phyloP scores from a whole-genome alignment of 2,329 filamentous ascomycete genomes.

The Calonectria hongkongensis region DNA sequence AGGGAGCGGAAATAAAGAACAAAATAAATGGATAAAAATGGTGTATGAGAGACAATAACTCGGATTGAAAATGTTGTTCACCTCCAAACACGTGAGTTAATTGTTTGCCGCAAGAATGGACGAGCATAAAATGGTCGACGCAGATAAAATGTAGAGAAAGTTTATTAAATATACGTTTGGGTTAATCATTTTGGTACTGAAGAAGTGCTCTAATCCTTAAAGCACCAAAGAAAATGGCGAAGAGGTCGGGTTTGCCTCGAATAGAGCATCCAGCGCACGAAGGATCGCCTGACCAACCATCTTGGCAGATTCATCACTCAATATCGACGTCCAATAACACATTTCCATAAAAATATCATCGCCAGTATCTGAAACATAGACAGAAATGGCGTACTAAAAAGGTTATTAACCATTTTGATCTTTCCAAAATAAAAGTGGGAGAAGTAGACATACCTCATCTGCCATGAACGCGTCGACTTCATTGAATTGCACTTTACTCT shows the following conservation, averaged over 20 bases:
- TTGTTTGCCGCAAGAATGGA: too few relatives aligned
- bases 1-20: too few relatives aligned
- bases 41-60: too few relatives aligned
- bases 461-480: slow-evolving; percentile 1
- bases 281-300: background rate
- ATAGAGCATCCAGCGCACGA: background rate
- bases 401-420: background rate
- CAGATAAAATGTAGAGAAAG: too few relatives aligned
- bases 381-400: background rate
- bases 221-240: background rate
- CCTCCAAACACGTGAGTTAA: too few relatives aligned
- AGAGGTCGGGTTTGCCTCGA: background rate
- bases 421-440: too few relatives aligned
- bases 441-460: background rate
- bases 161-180: too few relatives aligned
- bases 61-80: too few relatives aligned
- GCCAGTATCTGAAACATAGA: background rate
- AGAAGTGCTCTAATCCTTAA: background rate
- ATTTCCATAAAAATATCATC: slow-evolving; percentile 16
- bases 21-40: too few relatives aligned
- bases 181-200: too few relatives aligned
- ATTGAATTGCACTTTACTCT: background rate
- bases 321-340: slow-evolving; percentile 8
- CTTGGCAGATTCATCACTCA: background rate
- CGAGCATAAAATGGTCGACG: too few relatives aligned